Evolutionary conservation across 176 grass and related monocot species (phyloP), one percentile per base, ranked within the genome.

Genomic region (Typha latifolia): DNA sequence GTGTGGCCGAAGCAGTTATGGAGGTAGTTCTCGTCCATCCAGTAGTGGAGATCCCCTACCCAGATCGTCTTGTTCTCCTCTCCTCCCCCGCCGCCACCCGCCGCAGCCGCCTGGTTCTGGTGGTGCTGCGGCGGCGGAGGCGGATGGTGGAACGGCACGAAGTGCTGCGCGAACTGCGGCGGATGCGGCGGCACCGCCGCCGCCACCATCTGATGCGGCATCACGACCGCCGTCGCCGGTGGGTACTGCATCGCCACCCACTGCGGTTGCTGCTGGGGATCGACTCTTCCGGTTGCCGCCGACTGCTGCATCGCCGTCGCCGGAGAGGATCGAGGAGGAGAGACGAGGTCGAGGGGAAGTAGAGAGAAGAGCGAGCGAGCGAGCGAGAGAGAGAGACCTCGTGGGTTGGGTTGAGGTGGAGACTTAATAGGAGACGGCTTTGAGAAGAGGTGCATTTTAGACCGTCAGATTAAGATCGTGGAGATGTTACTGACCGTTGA

Each of bases 21-120:
- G 69, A 97, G 93, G 84, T 92, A 97, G 80, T 89, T 91, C 78
- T 97, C 93, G 69, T 97, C 93, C 93, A 97, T 97, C 93, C 93
- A 97, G 72, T 91, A 97, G 82, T 97, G 93, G 51, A 97, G 88
- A 67, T 97, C 93, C n/a, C 93, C 93, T 22, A 97, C 85, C 88
- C 93, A 97, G 85, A 97, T 73, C 69, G 88, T 89, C 75, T 89
- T 97, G 80, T 97, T 97, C 79, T 87, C 85, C 82, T 97, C 88
- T 55, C 87, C 88, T 3, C 82, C 85, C 10, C 48, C 49, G 69
- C 72, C 78, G 57, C 77, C 74, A 19, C 74, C 13, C 0, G 72
- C 69, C 15, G 72, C 72, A 1, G 76, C 21, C 73, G 61, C 68
- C 18, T 12, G 0, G 77, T 21, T 68, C 20, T 27, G 12, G 61